Conservation (phyloP, 345 rosid species). For the Pugionium cornutum region DNA sequence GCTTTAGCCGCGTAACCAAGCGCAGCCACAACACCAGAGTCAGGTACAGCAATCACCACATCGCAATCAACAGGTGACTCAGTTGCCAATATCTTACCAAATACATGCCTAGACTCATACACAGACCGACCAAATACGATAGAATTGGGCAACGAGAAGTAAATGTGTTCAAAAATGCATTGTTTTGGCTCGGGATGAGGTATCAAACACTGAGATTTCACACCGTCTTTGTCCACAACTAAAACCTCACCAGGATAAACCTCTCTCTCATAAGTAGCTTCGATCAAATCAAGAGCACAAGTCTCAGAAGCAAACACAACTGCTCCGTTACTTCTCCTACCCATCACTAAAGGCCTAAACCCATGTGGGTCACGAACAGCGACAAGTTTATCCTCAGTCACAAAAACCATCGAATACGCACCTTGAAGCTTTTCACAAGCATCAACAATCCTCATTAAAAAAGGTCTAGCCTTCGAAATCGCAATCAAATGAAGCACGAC, state of each 20-base stretch:
- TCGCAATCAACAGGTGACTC: conserved; percentile 87
- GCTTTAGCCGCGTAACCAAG: conserved; percentile 86
- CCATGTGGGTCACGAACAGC: conserved; percentile 92
- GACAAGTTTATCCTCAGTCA: conserved; percentile 87
- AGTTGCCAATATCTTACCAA: conserved; percentile 79
- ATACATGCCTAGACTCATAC: conserved; percentile 66
- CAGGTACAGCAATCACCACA: conserved; percentile 95
- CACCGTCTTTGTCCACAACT: conserved; percentile 83
- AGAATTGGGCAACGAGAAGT: conserved; percentile 85
- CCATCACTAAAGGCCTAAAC: conserved; percentile 93
- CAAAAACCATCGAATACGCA: conserved; percentile 95
- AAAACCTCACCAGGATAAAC: conserved; percentile 92
- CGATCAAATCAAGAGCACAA: conserved; percentile 96
- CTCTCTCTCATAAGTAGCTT: conserved; percentile 90
- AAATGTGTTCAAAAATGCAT: conserved; percentile 92
- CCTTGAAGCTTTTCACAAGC: conserved; percentile 88
- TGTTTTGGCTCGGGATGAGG: conserved; percentile 71
- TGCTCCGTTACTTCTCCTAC: conserved; percentile 92
- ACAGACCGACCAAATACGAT: conserved; percentile 86
- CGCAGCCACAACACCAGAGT: conserved; percentile 97
- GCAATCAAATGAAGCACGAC: conserved; percentile 97
- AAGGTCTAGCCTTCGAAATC: conserved; percentile 82
- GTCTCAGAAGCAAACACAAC: conserved; percentile 93
- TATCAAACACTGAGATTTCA: conserved; percentile 77
- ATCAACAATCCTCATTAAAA: conserved; percentile 85